These are phyloP conservation scores for Juncus inflexus DNA, from an alignment of 176 grass and related monocot species.

Conservation along the genomic window DNA sequence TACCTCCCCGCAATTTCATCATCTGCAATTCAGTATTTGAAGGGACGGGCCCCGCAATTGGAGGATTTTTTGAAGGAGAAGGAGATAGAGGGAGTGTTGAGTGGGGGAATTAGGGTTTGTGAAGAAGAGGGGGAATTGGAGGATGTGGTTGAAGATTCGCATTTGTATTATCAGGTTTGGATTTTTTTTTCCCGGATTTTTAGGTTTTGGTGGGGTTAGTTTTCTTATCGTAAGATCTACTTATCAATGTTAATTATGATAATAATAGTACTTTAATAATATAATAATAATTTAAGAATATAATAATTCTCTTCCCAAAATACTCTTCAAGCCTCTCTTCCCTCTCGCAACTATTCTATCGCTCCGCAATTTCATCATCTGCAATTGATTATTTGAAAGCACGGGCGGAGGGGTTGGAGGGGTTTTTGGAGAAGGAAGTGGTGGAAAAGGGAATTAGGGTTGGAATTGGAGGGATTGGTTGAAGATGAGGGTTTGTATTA, in stretches of 20 bases:
- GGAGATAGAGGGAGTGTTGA: conserved; percentile 38
- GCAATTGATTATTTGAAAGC: conserved; percentile 72
- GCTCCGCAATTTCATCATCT: conserved; percentile 65
- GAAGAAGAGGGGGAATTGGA: conserved; percentile 63
- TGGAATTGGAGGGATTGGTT: conserved; percentile 63
- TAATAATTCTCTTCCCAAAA: conserved; percentile 47
- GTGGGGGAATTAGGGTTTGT: conserved; percentile 53
- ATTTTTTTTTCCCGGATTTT: conserved; percentile 4
- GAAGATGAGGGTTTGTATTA: conserved; percentile 66
- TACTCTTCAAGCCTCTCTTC: conserved; percentile 56
- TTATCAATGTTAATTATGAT: too few species aligned
- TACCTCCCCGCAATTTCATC: conserved; percentile 79
- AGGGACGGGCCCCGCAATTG: conserved; percentile 55
- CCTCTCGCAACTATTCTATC: conserved; percentile 58
- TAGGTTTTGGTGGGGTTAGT: too few species aligned
- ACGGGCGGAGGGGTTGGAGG: conserved; percentile 39
- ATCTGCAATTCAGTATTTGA: conserved; percentile 59
- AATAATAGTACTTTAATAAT: too few species aligned
- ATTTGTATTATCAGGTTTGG: conserved; percentile 77
- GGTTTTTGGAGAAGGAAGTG: conserved; percentile 5
- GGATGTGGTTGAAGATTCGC: conserved; percentile 59
- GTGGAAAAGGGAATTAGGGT: conserved; percentile 51
- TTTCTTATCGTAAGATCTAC: too few species aligned
- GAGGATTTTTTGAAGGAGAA: conserved; percentile 59
- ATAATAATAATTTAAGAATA: too few species aligned